Conservation (phyloP, 208 protist species). For the Dictyostelium gargantuum region DNA sequence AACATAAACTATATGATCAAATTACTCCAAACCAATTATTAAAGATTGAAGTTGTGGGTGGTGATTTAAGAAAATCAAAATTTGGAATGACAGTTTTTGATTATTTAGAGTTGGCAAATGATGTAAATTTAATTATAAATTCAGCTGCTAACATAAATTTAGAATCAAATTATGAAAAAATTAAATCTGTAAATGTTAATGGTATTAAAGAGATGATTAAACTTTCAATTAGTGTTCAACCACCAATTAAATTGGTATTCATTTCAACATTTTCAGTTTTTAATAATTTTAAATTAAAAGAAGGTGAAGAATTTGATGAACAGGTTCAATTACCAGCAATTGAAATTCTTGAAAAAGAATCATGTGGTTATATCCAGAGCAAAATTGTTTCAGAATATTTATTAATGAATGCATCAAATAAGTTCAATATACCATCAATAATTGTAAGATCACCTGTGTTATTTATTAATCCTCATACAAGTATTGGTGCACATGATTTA, state of each 20-base stretch:
- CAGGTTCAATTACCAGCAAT: background rate
- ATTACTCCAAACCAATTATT: background rate
- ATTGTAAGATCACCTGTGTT: background rate
- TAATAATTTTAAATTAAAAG: background rate
- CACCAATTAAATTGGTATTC: background rate
- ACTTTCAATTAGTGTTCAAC: background rate
- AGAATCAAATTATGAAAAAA: background rate
- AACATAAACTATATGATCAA: background rate
- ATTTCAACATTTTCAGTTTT: constrained; percentile 37
- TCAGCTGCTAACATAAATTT: constrained; percentile 11
- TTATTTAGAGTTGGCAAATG: background rate
- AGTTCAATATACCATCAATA: background rate
- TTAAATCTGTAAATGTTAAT: background rate
- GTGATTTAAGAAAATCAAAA: background rate
- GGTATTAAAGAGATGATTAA: background rate
- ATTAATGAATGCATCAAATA: background rate
- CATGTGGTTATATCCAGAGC: constrained; percentile 16
- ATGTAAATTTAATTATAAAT: constrained; percentile 25
- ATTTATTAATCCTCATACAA: background rate
- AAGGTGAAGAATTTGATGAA: background rate
- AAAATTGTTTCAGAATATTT: constrained; percentile 17
- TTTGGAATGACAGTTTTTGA: background rate
- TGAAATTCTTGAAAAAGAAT: background rate
- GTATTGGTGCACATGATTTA: background rate
- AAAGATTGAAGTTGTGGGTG: background rate